phyloP scores from a whole-genome alignment of 345 rosid genomes.

The Brassica napus region Da-Ae NC_063436.1:27166001-27166500 shows the following conservation, averaged over 20 bases:
- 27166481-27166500: neutral
- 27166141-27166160: no score
- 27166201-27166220: neutral
- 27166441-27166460: slow-evolving; percentile 33
- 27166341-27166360: slow-evolving; percentile 43
- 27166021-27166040: no score
- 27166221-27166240: slow-evolving; percentile 1
- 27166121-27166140: slow-evolving; percentile 1
- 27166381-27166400: slow-evolving; percentile 85
- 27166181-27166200: slow-evolving; percentile 1
- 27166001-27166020: no score
- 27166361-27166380: slow-evolving; percentile 33
- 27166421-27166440: slow-evolving; percentile 77
- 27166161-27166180: neutral
- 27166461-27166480: neutral
- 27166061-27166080: slow-evolving; percentile 10
- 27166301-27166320: slow-evolving; percentile 25
- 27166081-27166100: slow-evolving; percentile 10
- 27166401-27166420: slow-evolving; percentile 87
- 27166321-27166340: slow-evolving; percentile 19
- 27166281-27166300: slow-evolving; percentile 1
- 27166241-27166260: slow-evolving; percentile 26
- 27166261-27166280: slow-evolving; percentile 9
- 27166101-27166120: slow-evolving; percentile 4
- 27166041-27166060: no score